phyloP scores from a whole-genome alignment of 2,329 filamentous ascomycete species.

The Aspergillus sergii region DNA sequence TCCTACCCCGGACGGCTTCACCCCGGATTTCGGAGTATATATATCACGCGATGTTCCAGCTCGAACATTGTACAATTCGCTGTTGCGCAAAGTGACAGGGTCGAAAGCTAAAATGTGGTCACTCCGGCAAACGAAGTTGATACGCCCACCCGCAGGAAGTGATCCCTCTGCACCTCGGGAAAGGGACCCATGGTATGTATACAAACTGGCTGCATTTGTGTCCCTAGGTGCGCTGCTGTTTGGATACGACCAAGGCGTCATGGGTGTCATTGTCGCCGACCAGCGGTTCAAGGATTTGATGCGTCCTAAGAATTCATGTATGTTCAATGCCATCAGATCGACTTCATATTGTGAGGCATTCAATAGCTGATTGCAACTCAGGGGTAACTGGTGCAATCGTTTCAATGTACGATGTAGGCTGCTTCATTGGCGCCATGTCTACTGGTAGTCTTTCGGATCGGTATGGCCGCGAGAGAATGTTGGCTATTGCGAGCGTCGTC shows the following conservation, averaged over 20 bases:
- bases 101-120: neutral
- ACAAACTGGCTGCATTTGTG: conserved; percentile 20
- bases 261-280: conserved; percentile 23
- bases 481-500: conserved; percentile 21
- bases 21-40: neutral
- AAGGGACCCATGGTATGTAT: conserved; percentile 5
- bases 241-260: conserved; percentile 25
- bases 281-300: conserved; percentile 23
- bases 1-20: neutral
- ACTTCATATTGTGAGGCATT: neutral
- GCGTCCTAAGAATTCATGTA: conserved; percentile 16
- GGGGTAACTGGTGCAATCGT: conserved; percentile 18
- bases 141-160: neutral
- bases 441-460: conserved; percentile 22
- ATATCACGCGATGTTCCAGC: neutral
- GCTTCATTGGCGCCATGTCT: conserved; percentile 23
- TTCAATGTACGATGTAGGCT: conserved; percentile 22
- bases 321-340: neutral
- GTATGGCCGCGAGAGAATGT: conserved; percentile 24
- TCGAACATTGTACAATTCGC: neutral
- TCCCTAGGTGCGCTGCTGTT: conserved; percentile 23
- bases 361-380: neutral
- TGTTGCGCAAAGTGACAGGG: neutral
- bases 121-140: neutral
- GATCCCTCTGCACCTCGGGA: neutral